These are phyloP conservation scores for Calonectria pseudoreteaudii DNA, from an alignment of 2,329 filamentous ascomycete species.

Conservation along the genomic window DNA sequence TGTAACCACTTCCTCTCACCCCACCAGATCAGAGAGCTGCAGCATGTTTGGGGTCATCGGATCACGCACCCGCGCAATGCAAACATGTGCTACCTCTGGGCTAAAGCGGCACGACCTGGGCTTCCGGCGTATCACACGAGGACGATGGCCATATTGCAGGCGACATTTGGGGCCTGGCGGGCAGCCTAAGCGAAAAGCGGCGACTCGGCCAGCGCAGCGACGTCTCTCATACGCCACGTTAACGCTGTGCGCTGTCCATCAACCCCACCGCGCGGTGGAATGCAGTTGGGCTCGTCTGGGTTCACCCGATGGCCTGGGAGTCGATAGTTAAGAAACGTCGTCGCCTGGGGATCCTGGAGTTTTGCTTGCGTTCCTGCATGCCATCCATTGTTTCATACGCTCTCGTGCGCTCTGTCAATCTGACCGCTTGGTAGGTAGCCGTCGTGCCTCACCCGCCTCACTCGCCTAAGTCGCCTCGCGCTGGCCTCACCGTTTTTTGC, in stretches of 20 bases:
- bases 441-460: constrained; percentile 2
- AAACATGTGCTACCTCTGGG: background rate
- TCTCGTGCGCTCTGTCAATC: background rate
- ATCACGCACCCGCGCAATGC: background rate
- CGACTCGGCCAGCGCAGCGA: background rate
- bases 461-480: constrained; percentile 1
- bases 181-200: constrained; percentile 6
- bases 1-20: background rate
- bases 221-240: constrained; percentile 1
- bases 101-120: background rate
- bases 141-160: background rate
- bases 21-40: background rate
- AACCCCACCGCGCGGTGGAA: constrained; percentile 1
- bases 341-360: background rate
- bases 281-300: background rate
- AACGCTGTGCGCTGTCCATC: constrained; percentile 6
- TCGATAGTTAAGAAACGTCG: background rate
- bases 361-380: background rate
- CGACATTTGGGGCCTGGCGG: background rate
- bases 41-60: background rate
- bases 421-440: constrained; percentile 1
- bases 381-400: constrained; percentile 10
- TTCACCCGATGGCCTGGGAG: background rate
- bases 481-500: constrained; percentile 11
- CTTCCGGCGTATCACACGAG: background rate